These are phyloP conservation scores for Borealophlyctis nickersoniae DNA, from an alignment of 192 early-diverging fungal species.

Conservation along the genomic window DNA sequence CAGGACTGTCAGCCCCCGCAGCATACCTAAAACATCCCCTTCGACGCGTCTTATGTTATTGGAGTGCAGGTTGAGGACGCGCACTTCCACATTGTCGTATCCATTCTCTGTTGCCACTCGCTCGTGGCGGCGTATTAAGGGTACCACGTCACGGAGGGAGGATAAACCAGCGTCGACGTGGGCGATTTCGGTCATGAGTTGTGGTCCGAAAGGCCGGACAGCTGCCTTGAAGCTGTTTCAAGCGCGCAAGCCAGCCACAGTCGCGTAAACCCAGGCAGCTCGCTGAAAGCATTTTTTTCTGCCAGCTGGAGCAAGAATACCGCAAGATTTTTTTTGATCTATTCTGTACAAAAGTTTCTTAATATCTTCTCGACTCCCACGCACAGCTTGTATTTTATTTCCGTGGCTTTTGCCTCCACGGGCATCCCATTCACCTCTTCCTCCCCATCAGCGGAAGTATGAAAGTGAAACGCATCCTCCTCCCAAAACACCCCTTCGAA, in stretches of 20 bases:
- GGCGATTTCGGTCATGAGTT: slow-evolving; percentile 1
- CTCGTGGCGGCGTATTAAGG: neutral
- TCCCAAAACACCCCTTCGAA: no score
- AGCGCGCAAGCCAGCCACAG: no score
- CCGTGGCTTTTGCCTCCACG: neutral
- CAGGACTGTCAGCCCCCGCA: slow-evolving; percentile 18
- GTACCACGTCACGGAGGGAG: neutral
- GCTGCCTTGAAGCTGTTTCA: no score
- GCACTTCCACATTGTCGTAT: slow-evolving; percentile 2
- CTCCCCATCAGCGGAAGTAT: neutral
- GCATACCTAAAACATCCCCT: slow-evolving; percentile 1
- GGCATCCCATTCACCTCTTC: neutral
- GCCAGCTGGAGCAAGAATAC: no score
- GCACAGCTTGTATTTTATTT: neutral
- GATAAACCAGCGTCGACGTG: neutral
- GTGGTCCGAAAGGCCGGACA: no score
- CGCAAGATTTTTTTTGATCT: no score
- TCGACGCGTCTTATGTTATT: slow-evolving; percentile 21
- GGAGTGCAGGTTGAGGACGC: slow-evolving; percentile 27
- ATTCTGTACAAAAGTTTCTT: no score
- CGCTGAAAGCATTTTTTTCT: neutral
- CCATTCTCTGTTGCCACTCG: neutral
- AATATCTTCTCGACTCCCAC: neutral
- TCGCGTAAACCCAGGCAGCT: no score
- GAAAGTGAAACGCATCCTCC: neutral